Evolutionary conservation across 2,329 filamentous ascomycete genomes (phyloP).

Genomic region (Fusarium chaquense): DNA sequence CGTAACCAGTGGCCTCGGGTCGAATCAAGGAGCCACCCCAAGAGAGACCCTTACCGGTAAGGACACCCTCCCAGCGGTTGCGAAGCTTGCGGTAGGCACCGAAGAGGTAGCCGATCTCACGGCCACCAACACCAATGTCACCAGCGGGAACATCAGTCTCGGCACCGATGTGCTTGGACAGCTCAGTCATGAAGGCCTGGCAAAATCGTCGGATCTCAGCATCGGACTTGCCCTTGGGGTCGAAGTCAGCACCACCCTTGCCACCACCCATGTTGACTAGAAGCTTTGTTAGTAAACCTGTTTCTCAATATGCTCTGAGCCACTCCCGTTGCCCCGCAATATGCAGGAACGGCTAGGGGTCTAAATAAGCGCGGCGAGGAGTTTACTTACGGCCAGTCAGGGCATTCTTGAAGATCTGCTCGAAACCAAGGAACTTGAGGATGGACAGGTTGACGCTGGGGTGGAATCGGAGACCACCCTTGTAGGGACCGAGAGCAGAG

Average conservation of each 20-base stretch:
- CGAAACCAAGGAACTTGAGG: conserved; percentile 98
- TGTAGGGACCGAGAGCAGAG: conserved; percentile 96
- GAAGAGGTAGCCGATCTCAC: conserved; percentile 95
- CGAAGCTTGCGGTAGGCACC: conserved; percentile 89
- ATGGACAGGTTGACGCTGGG: conserved; percentile 84
- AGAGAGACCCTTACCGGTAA: conserved; percentile 92
- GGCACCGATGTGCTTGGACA: conserved; percentile 94
- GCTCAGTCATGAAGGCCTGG: conserved; percentile 93
- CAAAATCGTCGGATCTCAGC: conserved; percentile 98
- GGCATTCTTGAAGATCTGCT: conserved; percentile 99
- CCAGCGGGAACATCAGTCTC: conserved; percentile 97
- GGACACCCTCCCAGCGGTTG: conserved; percentile 94
- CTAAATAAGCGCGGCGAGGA: background rate
- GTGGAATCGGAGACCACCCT: conserved; percentile 96
- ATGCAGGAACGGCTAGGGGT: conserved; percentile 29
- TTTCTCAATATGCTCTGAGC: conserved; percentile 4
- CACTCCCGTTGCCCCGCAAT: conserved; percentile 19
- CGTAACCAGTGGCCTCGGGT: conserved; percentile 96
- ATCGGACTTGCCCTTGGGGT: conserved; percentile 98
- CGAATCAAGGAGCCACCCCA: conserved; percentile 97
- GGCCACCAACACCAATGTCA: conserved; percentile 92
- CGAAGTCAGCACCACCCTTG: conserved; percentile 98
- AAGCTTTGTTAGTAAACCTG: conserved; percentile 32
- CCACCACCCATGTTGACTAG: conserved; percentile 84
- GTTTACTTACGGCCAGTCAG: conserved; percentile 83